Conservation (phyloP, 2,329 filamentous ascomycete species). For the Lachnellula occidentalis region DNA sequence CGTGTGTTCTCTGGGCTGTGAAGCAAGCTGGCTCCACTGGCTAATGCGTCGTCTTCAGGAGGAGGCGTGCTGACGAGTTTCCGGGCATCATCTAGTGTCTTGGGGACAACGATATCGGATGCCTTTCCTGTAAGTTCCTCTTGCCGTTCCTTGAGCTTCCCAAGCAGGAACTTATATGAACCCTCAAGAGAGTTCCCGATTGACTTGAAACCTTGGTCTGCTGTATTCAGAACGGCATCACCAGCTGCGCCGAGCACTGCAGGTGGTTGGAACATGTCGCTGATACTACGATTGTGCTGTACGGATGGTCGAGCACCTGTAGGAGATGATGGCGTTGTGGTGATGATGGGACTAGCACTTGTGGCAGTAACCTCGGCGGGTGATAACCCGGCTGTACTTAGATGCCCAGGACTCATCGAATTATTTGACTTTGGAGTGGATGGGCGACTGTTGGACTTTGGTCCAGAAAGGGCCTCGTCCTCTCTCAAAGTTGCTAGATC, state of each 20-base stretch:
- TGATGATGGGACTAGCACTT: constrained; percentile 30
- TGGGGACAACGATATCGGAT: constrained; percentile 61
- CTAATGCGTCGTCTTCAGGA: constrained; percentile 37
- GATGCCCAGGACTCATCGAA: constrained; percentile 25
- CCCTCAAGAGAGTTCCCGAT: constrained; percentile 87
- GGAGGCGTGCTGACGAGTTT: constrained; percentile 76
- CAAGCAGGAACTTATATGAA: constrained; percentile 90
- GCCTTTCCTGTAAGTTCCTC: constrained; percentile 38
- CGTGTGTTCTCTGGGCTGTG: constrained; percentile 34
- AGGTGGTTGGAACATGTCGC: constrained; percentile 80
- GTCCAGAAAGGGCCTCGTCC: constrained; percentile 68
- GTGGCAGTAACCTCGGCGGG: constrained; percentile 19
- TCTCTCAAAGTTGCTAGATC: constrained; percentile 83
- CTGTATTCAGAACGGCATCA: constrained; percentile 79
- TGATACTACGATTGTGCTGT: constrained; percentile 68
- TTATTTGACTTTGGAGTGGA: constrained; percentile 38
- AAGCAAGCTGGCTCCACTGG: constrained; percentile 45
- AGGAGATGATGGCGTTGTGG: constrained; percentile 26
- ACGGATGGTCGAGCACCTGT: constrained; percentile 29
- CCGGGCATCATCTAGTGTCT: constrained; percentile 86
- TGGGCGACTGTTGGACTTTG: constrained; percentile 47
- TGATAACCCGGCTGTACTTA: constrained; percentile 28
- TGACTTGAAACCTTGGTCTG: constrained; percentile 86
- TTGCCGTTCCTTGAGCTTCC: constrained; percentile 72
- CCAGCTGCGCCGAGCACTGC: constrained; percentile 76